Conservation (phyloP, 2,329 filamentous ascomycete genomes). For the Trichophyton equinum region DNA sequence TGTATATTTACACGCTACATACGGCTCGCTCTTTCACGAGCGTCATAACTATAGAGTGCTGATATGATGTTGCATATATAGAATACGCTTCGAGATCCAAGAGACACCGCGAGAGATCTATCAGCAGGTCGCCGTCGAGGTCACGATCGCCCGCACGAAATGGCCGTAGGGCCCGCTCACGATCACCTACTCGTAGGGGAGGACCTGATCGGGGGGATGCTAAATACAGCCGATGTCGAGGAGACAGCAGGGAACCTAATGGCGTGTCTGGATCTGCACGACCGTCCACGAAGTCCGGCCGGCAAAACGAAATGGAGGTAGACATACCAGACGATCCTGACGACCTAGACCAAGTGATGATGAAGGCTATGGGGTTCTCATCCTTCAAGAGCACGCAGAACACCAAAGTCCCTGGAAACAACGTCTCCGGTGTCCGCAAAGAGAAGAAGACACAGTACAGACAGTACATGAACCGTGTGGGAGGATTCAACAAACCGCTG, state of each 20-base stretch:
- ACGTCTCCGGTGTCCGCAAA: constrained; percentile 68
- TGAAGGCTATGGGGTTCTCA: constrained; percentile 79
- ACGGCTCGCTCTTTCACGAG: background rate
- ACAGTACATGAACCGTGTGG: constrained; percentile 68
- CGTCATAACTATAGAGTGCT: background rate
- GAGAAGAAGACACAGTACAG: constrained; percentile 91
- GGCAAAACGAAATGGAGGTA: constrained; percentile 17
- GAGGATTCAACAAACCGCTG: constrained; percentile 40
- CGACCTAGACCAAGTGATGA: constrained; percentile 60
- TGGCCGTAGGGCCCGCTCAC: constrained; percentile 24
- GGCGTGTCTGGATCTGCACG: constrained; percentile 16
- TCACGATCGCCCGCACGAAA: constrained; percentile 24
- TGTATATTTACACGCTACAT: background rate
- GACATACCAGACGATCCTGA: constrained; percentile 36
- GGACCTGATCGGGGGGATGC: constrained; percentile 23
- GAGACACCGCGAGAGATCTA: constrained; percentile 14
- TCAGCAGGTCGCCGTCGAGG: constrained; percentile 22
- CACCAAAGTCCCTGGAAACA: constrained; percentile 78
- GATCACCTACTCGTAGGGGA: constrained; percentile 26
- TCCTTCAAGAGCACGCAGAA: constrained; percentile 78
- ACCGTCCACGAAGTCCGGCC: constrained; percentile 21
- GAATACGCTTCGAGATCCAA: background rate
- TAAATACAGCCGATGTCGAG: constrained; percentile 19
- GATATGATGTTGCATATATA: background rate
- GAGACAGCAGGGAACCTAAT: constrained; percentile 17